Percentiles rank a stretch among this genome's conserved stretches.
Conservation (phyloP, 1,284 basidiomycete species). For the Apiotrichum gracile region DNA sequence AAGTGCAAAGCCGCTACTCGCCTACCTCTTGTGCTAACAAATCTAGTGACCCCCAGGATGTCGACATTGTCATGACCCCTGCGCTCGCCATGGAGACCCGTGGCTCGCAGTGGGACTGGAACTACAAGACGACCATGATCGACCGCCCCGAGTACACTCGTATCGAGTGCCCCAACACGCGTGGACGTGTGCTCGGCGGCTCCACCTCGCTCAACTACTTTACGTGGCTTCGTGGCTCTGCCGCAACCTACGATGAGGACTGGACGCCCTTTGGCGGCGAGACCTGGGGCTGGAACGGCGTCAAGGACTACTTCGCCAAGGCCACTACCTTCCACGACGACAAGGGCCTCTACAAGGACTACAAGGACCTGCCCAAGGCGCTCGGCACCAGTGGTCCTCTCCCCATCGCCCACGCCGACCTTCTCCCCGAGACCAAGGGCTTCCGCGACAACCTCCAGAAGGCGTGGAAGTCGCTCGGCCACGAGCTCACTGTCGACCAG, state of each 20-base stretch:
- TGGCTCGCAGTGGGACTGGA: slow-evolving; percentile 13
- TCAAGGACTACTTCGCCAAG: slow-evolving; percentile 17
- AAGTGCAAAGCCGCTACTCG: background rate
- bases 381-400: slow-evolving; percentile 5
- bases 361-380: slow-evolving; percentile 1
- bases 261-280: slow-evolving; percentile 32
- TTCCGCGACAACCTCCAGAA: slow-evolving; percentile 12
- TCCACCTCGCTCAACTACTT: slow-evolving; percentile 59
- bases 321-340: slow-evolving; percentile 7
- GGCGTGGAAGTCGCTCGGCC: slow-evolving; percentile 7
- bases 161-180: slow-evolving; percentile 14
- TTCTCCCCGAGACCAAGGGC: slow-evolving; percentile 7
- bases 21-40: slow-evolving; percentile 39
- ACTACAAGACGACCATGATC: slow-evolving; percentile 15
- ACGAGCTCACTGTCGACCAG: slow-evolving; percentile 7
- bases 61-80: slow-evolving; percentile 54
- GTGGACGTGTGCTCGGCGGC: slow-evolving; percentile 59
- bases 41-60: slow-evolving; percentile 48
- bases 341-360: slow-evolving; percentile 3
- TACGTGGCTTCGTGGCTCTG: slow-evolving; percentile 55
- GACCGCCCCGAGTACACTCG: slow-evolving; percentile 11
- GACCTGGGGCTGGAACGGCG: slow-evolving; percentile 5
- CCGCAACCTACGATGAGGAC: slow-evolving; percentile 55
- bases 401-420: slow-evolving; percentile 9
- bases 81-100: slow-evolving; percentile 50